Base-by-base conservation (phyloP, 2,329 filamentous ascomycete species). In the Aspergillus aculeatinus region DNA sequence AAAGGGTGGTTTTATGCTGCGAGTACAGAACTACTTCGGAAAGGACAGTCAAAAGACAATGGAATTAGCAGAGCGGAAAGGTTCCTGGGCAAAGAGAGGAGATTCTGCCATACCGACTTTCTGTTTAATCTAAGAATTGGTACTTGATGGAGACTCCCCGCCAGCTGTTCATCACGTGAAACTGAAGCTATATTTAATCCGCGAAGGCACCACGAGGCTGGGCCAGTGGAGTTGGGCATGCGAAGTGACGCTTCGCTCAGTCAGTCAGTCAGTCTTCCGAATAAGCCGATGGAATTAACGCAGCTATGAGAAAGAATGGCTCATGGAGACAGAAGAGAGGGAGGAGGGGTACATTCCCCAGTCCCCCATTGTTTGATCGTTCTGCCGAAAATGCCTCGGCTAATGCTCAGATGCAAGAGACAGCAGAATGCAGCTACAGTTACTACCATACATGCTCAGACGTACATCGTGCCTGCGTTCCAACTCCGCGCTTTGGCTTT, bases 111-210 rank as follows among this genome's bases (percentile, higher is more conserved):
- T 59, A 54, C 49, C 52, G 52, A 63, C 57, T 57, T 52, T 59
- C 48, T 5, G 4, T 27, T 48, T 50, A 52, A 51, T 61, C 60
- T 65, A 61, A 59, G 44, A 21, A 54, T 48, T 55, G 51, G 51
- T 42, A 64, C 53, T 35, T 52, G 35, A 56, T 60, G 58, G 58
- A 57, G 51, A 55, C 23, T 23, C 63, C 63, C 58, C 61, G 59
- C 60, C 60, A 63, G 55, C 59, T 61, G 56, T 53, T 49, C 31
- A 59, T 65, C 65, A 67, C 64, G 65, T 67, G 65, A 61, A 65
- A 50, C 51, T 51, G 56, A 59, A 44, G 44, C 52, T 56, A 48
- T 48, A 35, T 35, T 35, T 55, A 39, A 47, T 53, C 7, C 16
- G 29, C 16, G 19, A 16, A 44, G 12, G 25, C 51, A 49, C 23